Base-by-base conservation (phyloP, 2,329 filamentous ascomycete species). In the Talaromyces pinophilus region DNA sequence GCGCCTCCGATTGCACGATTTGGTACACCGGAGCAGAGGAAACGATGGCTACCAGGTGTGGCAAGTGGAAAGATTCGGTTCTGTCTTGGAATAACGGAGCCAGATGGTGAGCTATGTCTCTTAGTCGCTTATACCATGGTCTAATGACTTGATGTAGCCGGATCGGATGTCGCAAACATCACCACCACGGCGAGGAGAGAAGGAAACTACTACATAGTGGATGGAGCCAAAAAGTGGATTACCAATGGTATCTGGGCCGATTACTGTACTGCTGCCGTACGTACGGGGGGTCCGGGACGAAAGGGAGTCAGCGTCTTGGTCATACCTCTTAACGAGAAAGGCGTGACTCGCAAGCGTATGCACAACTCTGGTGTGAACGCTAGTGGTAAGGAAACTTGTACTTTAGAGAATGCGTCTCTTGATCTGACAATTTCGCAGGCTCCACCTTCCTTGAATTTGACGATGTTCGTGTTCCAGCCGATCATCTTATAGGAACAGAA, bases 171-270 rank as follows among this genome's bases (percentile, higher is more conserved):
- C 2, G 87, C 87, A 0, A 85, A 84, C 69, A 83, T 91, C 54
- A 81, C 82, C 62, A 89, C 88, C 2, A 89, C 85, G 0, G 88
- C 88, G 0, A 73, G 76, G 44, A 79, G 78, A 30, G 79, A 84
- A 44, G 84, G 83, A 0, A 78, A 81, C 40, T 74, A 79, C 59
- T 90, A 89, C 70, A 72, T 88, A 42, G 86, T 90, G n/a, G 89
- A 88, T 65, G 88, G 88, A 0, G 83, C 83, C 61, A 90, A 90
- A 80, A 89, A 89, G 73, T 89, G 87, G 87, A 90, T 90, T 69
- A 89, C 88, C 0, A 87, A 86, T 57, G 85, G 81, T 15, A 82
- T 86, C 1, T 87, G 82, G 81, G 85, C 87, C 13, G 83, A 87
- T 59, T 87, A 87, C 72, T 84, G 85, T 74, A 88, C 87, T 0